phyloP scores from a whole-genome alignment of 2,329 filamentous ascomycete genomes.

The Cadophora malorum region DNA sequence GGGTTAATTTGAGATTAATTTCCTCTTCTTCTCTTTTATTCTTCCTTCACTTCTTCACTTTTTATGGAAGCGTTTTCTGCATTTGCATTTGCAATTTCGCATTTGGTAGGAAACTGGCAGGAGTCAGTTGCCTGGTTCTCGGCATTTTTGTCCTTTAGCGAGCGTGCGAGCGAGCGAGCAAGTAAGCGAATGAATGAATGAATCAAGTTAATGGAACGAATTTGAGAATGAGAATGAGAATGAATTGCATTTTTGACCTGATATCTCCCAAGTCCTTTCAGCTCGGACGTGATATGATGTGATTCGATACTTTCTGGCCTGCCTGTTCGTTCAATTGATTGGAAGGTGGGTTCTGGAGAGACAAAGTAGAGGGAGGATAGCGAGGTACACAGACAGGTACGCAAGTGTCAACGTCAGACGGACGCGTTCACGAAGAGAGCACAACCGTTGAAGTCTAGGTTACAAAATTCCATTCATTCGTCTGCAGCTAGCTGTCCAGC shows the following conservation, averaged over 20 bases:
- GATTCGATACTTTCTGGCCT: no score
- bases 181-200: no score
- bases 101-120: neutral
- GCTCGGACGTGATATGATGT: neutral
- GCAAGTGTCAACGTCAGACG: no score
- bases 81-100: slow-evolving; percentile 1
- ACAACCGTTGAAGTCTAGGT: no score
- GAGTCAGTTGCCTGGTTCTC: neutral
- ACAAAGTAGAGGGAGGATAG: no score
- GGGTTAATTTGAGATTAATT: neutral
- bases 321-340: no score
- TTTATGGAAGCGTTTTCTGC: neutral
- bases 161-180: slow-evolving; percentile 1
- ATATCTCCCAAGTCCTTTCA: no score
- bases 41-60: neutral
- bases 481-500: neutral
- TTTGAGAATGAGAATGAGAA: slow-evolving; percentile 14
- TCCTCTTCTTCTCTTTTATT: neutral
- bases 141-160: neutral
- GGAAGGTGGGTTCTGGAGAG: no score
- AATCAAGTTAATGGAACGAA: neutral
- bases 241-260: slow-evolving; percentile 3
- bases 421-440: no score
- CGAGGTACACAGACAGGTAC: no score
- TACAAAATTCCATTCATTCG: neutral